phyloP scores from a whole-genome alignment of 129 eudicot species.

The Saussurea involucrata region DNA sequence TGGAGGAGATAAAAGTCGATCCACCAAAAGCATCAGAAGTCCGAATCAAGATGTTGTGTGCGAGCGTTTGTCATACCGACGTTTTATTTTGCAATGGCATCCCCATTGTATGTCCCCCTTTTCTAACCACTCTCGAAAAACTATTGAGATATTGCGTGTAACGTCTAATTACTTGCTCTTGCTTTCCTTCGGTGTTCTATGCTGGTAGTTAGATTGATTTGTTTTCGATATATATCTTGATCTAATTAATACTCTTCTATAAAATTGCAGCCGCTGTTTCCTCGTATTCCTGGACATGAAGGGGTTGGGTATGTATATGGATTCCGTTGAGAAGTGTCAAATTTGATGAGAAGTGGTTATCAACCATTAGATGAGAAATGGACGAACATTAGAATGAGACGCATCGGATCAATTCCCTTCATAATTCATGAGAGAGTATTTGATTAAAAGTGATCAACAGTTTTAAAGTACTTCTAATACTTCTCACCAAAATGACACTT shows the following conservation, averaged over 20 bases:
- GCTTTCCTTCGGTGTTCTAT: too few species aligned
- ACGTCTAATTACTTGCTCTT: too few species aligned
- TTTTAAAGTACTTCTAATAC: too few species aligned
- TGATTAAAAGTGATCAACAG: too few species aligned
- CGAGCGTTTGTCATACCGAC: slow-evolving; percentile 62
- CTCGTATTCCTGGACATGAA: slow-evolving; percentile 62
- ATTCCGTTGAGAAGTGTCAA: too few species aligned
- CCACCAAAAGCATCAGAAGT: slow-evolving; percentile 53
- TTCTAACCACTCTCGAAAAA: neutral
- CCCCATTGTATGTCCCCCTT: slow-evolving; percentile 30
- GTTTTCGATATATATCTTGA: neutral
- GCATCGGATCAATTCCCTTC: too few species aligned
- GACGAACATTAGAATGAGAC: too few species aligned
- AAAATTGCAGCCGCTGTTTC: slow-evolving; percentile 43
- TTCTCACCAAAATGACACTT: too few species aligned
- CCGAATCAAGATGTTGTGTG: slow-evolving; percentile 59
- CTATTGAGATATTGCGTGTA: neutral
- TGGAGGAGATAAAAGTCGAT: slow-evolving; percentile 51
- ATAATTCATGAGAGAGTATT: too few species aligned
- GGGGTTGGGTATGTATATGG: slow-evolving; percentile 49
- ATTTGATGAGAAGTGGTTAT: too few species aligned
- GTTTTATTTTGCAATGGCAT: slow-evolving; percentile 42
- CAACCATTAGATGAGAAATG: too few species aligned
- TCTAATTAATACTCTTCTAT: neutral
- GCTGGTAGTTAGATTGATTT: too few species aligned